Evolutionary conservation across 1,139 yeast species (phyloP).

Genomic region (Martiniozyma asiatica): DNA sequence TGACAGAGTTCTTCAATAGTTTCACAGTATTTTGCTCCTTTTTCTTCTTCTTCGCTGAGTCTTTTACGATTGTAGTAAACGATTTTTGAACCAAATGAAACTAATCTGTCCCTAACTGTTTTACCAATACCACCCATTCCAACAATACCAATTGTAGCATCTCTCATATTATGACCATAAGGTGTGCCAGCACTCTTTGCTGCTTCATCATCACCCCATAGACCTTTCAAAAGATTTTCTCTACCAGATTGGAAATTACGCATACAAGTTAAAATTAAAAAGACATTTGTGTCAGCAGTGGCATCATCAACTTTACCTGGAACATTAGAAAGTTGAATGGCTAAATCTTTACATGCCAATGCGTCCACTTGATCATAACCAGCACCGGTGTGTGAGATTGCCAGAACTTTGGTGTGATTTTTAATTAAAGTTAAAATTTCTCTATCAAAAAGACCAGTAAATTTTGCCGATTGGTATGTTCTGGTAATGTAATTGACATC

Average conservation of each 20-base stretch:
- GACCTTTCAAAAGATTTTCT: slow-evolving; percentile 37
- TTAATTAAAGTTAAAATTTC: slow-evolving; percentile 58
- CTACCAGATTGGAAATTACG: slow-evolving; percentile 48
- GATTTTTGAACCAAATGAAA: slow-evolving; percentile 48
- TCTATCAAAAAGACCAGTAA: slow-evolving; percentile 66
- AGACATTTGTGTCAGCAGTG: slow-evolving; percentile 73
- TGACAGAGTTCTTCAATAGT: slow-evolving; percentile 43
- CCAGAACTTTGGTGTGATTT: slow-evolving; percentile 32
- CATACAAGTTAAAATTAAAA: slow-evolving; percentile 49
- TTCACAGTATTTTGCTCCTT: slow-evolving; percentile 38
- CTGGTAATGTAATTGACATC: slow-evolving; percentile 35
- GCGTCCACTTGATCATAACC: slow-evolving; percentile 83
- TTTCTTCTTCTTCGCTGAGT: slow-evolving; percentile 41
- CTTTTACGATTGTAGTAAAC: slow-evolving; percentile 53
- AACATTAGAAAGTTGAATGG: slow-evolving; percentile 59
- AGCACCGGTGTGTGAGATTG: slow-evolving; percentile 76
- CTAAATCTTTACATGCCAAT: slow-evolving; percentile 31
- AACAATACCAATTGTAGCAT: slow-evolving; percentile 54
- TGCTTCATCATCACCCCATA: slow-evolving; percentile 38
- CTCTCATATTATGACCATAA: slow-evolving; percentile 48
- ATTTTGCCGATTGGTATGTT: slow-evolving; percentile 22
- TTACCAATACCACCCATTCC: slow-evolving; percentile 82
- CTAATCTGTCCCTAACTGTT: slow-evolving; percentile 53
- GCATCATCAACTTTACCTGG: slow-evolving; percentile 66
- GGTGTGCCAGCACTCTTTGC: slow-evolving; percentile 33